A percentile compares a stretch with the other conserved stretches of the same genome.
Conservation (phyloP, 495 filamentous ascomycete genomes). For the Penicillium parvum region DNA sequence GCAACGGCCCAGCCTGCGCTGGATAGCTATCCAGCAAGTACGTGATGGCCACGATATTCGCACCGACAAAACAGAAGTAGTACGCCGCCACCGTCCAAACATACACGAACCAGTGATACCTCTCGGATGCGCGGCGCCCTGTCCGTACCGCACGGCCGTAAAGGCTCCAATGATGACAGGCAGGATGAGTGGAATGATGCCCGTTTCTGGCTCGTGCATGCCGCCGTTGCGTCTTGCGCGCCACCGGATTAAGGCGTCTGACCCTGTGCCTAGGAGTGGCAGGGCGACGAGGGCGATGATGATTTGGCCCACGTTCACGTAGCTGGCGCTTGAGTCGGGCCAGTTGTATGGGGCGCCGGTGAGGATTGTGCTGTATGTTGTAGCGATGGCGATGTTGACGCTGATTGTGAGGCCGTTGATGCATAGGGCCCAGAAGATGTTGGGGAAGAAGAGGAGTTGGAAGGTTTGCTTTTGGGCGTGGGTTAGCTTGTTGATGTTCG, state of each 20-base stretch:
- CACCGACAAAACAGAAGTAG: constrained; percentile 37
- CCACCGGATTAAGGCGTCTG: constrained; percentile 25
- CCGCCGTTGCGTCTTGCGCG: constrained; percentile 22
- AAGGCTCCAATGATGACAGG: constrained; percentile 30
- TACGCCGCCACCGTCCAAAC: constrained; percentile 30
- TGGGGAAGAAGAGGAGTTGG: constrained; percentile 30
- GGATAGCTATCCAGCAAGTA: constrained; percentile 38
- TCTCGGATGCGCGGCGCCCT: constrained; percentile 25
- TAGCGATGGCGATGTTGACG: constrained; percentile 34
- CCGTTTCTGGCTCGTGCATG: constrained; percentile 31
- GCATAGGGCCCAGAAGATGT: constrained; percentile 36
- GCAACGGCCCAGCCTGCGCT: constrained; percentile 27
- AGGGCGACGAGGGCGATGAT: constrained; percentile 28
- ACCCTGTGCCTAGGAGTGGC: constrained; percentile 31
- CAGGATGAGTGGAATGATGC: constrained; percentile 28
- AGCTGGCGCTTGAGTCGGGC: constrained; percentile 24
- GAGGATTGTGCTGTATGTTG: constrained; percentile 34
- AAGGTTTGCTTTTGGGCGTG: constrained; percentile 1
- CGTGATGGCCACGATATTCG: constrained; percentile 36
- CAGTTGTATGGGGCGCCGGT: constrained; percentile 30
- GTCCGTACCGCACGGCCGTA: constrained; percentile 28
- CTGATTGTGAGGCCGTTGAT: constrained; percentile 37
- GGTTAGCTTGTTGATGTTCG: background rate
- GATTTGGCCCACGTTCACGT: constrained; percentile 33
- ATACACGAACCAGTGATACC: constrained; percentile 35